Evolutionary conservation across 805 yeast species (phyloP).

Genomic region (Saccharomyces jurei): DNA sequence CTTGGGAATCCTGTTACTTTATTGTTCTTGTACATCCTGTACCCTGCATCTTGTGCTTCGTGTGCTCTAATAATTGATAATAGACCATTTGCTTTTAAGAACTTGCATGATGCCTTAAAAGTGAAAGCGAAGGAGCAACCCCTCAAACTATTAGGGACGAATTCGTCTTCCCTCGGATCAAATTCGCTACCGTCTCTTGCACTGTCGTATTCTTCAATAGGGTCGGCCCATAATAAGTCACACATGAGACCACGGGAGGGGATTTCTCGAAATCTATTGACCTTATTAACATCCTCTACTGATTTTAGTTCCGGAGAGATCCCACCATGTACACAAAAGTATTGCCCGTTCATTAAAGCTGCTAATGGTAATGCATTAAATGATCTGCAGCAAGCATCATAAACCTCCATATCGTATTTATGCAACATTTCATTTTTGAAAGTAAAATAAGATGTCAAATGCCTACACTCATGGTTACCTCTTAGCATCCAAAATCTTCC

Average conservation of each 20-base stretch:
- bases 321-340: constrained; percentile 91
- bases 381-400: constrained; percentile 60
- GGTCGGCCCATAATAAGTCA: constrained; percentile 89
- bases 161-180: constrained; percentile 23
- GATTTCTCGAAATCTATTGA: constrained; percentile 77
- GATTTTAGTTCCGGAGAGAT: constrained; percentile 68
- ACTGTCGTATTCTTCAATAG: constrained; percentile 69
- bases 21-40: constrained; percentile 79
- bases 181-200: constrained; percentile 33
- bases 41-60: constrained; percentile 92
- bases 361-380: constrained; percentile 81
- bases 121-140: constrained; percentile 87
- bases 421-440: constrained; percentile 78
- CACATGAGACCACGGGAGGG: constrained; percentile 87
- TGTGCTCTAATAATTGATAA: constrained; percentile 80
- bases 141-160: constrained; percentile 57
- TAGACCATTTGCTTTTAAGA: constrained; percentile 61
- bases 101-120: constrained; percentile 65
- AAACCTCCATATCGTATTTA: constrained; percentile 56
- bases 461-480: constrained; percentile 88
- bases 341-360: constrained; percentile 83
- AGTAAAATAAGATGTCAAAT: constrained; percentile 82
- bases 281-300: constrained; percentile 51
- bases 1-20: constrained; percentile 76
- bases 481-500: constrained; percentile 64